Conservation (phyloP, 108 stramenopile species). For the Cyclotella sp. region DNA sequence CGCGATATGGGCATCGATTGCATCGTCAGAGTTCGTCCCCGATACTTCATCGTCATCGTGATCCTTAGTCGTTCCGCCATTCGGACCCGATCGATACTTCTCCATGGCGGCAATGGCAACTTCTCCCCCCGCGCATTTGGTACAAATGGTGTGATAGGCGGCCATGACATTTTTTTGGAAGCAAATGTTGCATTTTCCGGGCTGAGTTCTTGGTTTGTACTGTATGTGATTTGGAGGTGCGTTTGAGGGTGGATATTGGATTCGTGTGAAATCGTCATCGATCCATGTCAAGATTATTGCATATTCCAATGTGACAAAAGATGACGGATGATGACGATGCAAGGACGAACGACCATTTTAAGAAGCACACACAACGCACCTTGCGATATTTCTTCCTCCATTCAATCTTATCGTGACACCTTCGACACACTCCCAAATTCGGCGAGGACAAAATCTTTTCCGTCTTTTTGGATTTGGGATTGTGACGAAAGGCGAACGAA, state of each 20-base stretch:
- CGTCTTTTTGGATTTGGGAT: constrained; percentile 95
- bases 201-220: constrained; percentile 88
- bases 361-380: not conserved
- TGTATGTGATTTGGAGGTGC: not conserved
- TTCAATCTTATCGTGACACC: constrained; percentile 95
- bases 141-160: constrained; percentile 91
- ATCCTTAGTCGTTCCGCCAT: not conserved
- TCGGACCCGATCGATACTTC: constrained; percentile 14
- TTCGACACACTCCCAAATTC: constrained; percentile 88
- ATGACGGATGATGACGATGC: too few relatives aligned
- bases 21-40: too few relatives aligned
- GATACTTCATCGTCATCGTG: not conserved
- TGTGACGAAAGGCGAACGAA: constrained; percentile 91
- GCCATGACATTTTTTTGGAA: constrained; percentile 64
- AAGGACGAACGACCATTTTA: not conserved
- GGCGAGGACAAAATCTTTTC: constrained; percentile 82
- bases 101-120: constrained; percentile 59
- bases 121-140: constrained; percentile 61
- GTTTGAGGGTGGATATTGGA: not conserved
- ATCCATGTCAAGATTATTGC: too few relatives aligned
- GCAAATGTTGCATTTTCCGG: constrained; percentile 83
- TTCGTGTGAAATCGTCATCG: too few relatives aligned
- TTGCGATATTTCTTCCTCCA: constrained; percentile 94
- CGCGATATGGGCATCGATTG: constrained; percentile 9
- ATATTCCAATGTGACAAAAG: too few relatives aligned